A percentile compares a stretch with the other conserved stretches of the same genome.
These are phyloP conservation scores for Pestalotiopsis sp. DNA, from an alignment of 2,329 filamentous ascomycete genomes.

Conservation along the genomic window DNA sequence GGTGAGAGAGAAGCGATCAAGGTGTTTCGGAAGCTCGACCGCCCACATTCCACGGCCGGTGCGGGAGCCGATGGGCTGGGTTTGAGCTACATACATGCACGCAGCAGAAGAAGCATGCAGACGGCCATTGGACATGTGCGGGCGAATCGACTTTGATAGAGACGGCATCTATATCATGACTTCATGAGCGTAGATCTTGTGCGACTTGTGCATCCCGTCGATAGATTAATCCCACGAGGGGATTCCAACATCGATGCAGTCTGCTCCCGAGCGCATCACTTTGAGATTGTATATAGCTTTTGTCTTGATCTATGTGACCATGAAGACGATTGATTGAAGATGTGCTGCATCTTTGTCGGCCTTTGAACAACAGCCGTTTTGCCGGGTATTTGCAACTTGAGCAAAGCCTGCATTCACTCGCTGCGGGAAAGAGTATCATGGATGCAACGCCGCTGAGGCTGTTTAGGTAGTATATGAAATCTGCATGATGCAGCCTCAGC, in stretches of 20 bases:
- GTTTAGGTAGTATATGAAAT: background rate
- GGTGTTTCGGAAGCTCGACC: background rate
- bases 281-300: background rate
- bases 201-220: background rate
- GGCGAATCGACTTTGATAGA: background rate
- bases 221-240: background rate
- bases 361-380: background rate
- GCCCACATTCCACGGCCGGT: constrained; percentile 9
- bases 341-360: background rate
- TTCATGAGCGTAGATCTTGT: background rate
- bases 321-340: background rate
- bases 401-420: background rate
- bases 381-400: background rate
- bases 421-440: background rate
- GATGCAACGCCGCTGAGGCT: background rate
- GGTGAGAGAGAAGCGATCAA: background rate
- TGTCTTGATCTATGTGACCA: background rate
- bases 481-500: background rate
- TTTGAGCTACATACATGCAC: background rate
- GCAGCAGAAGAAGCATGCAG: background rate
- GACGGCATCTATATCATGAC: background rate
- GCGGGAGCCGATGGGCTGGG: background rate
- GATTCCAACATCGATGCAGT: background rate
- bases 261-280: background rate
- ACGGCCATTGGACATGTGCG: background rate